Evolutionary conservation across 75 land plant species (phyloP), one percentile per base, ranked within the genome.

Genomic region (Adiantum capillusveneris): DNA sequence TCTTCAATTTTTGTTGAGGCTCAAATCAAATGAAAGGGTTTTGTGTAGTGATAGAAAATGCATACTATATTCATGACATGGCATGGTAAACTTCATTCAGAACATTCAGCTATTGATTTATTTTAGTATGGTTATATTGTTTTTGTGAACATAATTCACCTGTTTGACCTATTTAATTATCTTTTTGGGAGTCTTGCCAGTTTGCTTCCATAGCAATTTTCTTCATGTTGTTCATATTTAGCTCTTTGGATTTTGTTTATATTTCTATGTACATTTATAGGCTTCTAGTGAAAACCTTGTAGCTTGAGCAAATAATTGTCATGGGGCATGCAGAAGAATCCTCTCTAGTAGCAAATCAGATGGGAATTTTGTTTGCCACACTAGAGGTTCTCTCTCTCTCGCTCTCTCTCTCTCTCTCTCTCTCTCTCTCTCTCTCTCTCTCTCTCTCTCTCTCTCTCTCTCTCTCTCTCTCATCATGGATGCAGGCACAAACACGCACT

Each of bases 211-310:
- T n/a, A n/a, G n/a, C n/a, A n/a, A n/a, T n/a, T n/a, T n/a, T n/a
- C n/a, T n/a, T n/a, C n/a, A n/a, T n/a, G n/a, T n/a, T n/a, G n/a
- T n/a, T n/a, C n/a, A n/a, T n/a, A n/a, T n/a, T n/a, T n/a, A n/a
- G n/a, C n/a, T n/a, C n/a, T n/a, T n/a, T n/a, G n/a, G n/a, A n/a
- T n/a, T n/a, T n/a, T n/a, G n/a, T n/a, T n/a, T n/a, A n/a, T n/a
- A n/a, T n/a, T n/a, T n/a, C n/a, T n/a, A n/a, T n/a, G n/a, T n/a
- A n/a, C n/a, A n/a, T n/a, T n/a, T 66, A 43, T 72, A 89, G 95
- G 95, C 71, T 89, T 36, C 90, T 90, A 12, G 84, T 89, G 39
- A 89, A 89, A 77, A 89, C 89, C 28, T 72, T 89, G 41, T 90
- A 89, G 65, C 64, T 89, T 41, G 94, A 88, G 63, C 94, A 88